Evolutionary conservation across 2,329 filamentous ascomycete species (phyloP).

Genomic region (Fusarium acutatum): DNA sequence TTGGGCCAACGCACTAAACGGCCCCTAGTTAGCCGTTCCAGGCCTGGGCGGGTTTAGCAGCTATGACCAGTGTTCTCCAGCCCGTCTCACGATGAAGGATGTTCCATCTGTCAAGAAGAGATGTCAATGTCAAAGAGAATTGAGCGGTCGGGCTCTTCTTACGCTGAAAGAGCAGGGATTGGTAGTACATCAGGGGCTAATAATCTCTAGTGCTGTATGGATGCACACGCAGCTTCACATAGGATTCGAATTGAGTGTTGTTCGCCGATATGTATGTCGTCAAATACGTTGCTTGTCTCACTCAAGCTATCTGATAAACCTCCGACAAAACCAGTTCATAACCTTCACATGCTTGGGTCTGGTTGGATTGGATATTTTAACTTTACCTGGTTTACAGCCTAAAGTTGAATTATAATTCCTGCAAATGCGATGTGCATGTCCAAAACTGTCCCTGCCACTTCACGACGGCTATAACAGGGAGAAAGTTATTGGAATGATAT

Average conservation of each 20-base stretch:
- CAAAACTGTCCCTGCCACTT: neutral
- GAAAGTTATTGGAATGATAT: slow-evolving; percentile 27
- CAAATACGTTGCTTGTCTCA: neutral
- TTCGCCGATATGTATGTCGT: neutral
- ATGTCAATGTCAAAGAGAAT: neutral
- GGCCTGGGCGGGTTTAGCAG: slow-evolving; percentile 16
- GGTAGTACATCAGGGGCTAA: slow-evolving; percentile 17
- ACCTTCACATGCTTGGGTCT: neutral
- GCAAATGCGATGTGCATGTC: neutral
- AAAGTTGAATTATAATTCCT: neutral
- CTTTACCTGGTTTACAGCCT: neutral
- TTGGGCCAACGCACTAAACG: slow-evolving; percentile 29
- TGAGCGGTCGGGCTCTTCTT: slow-evolving; percentile 5
- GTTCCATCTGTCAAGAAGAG: slow-evolving; percentile 5
- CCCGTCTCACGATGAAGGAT: slow-evolving; percentile 1
- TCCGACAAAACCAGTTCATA: neutral
- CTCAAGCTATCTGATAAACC: neutral
- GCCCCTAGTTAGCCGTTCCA: slow-evolving; percentile 34
- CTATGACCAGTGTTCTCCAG: neutral
- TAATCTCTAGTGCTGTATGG: neutral
- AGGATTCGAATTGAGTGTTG: neutral
- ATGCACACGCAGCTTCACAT: neutral
- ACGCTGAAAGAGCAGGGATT: neutral
- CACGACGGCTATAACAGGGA: slow-evolving; percentile 9
- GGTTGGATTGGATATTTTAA: neutral